Conservation (phyloP, 2,329 filamentous ascomycete genomes). For the Fusarium poae region DNA sequence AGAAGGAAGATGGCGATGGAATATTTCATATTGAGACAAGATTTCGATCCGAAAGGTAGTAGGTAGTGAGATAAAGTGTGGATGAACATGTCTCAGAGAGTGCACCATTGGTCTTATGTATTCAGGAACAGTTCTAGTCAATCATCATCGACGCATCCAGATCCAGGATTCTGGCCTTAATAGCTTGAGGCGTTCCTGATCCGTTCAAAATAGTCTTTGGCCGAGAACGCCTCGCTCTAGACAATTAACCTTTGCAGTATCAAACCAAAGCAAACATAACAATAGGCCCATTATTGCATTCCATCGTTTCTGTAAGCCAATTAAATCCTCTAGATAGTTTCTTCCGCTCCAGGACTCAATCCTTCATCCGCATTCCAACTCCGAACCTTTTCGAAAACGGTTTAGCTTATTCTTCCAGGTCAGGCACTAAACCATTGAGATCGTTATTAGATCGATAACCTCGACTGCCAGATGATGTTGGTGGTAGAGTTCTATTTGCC, state of each 20-base stretch:
- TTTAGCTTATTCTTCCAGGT: background rate
- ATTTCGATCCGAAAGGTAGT: background rate
- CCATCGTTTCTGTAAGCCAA: background rate
- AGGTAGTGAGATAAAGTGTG: background rate
- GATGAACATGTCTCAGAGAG: background rate
- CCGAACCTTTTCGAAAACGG: slow-evolving; percentile 1
- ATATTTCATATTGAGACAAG: slow-evolving; percentile 7
- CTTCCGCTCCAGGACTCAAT: background rate
- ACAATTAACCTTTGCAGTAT: background rate
- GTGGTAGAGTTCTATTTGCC: background rate
- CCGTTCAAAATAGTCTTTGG: background rate
- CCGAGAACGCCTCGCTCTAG: background rate
- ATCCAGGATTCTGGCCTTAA: background rate
- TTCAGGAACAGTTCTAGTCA: background rate
- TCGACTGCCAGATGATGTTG: background rate
- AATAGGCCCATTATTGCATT: background rate
- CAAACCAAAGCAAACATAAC: background rate
- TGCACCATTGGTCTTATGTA: background rate
- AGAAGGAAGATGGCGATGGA: slow-evolving; percentile 8
- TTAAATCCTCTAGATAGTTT: background rate
- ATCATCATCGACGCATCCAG: background rate
- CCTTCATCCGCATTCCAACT: slow-evolving; percentile 6
- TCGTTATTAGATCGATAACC: background rate
- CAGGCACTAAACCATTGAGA: background rate
- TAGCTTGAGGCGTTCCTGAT: slow-evolving; percentile 1